phyloP scores from a whole-genome alignment of 257 asterid genomes.

The Lithospermum erythrorhizon region DNA sequence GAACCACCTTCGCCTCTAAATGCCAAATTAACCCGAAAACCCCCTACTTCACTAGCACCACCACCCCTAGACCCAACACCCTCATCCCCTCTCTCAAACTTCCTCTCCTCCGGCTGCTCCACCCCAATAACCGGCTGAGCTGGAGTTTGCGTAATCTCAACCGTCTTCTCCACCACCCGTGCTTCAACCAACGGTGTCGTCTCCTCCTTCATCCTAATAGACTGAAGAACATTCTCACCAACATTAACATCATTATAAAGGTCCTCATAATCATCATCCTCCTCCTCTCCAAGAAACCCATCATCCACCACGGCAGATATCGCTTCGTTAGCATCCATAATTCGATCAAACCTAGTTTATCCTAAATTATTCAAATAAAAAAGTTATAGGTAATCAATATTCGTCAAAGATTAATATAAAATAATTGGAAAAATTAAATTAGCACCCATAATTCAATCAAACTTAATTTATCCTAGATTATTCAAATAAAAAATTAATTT shows the following conservation, averaged over 20 bases:
- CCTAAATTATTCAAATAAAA: too few species aligned
- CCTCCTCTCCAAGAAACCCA: slow-evolving; percentile 57
- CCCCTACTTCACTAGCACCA: slow-evolving; percentile 20
- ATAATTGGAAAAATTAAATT: too few species aligned
- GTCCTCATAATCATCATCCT: slow-evolving; percentile 82
- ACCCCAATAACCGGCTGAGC: slow-evolving; percentile 12
- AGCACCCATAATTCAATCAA: background rate
- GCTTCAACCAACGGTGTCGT: slow-evolving; percentile 28
- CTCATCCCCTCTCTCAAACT: background rate
- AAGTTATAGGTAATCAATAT: background rate
- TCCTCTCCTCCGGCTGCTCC: slow-evolving; percentile 13
- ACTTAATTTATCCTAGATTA: background rate
- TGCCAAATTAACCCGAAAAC: slow-evolving; percentile 20
- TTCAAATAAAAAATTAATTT: too few species aligned
- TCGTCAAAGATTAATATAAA: too few species aligned
- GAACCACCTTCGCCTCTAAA: slow-evolving; percentile 10
- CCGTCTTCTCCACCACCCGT: slow-evolving; percentile 22
- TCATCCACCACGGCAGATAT: slow-evolving; percentile 79
- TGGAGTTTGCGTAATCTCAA: slow-evolving; percentile 15
- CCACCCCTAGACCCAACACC: slow-evolving; percentile 15
- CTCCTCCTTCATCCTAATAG: slow-evolving; percentile 52
- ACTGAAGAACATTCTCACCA: slow-evolving; percentile 76
- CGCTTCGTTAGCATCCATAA: slow-evolving; percentile 36
- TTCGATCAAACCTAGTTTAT: background rate
- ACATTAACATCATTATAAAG: slow-evolving; percentile 93